phyloP scores from a whole-genome alignment of 257 asterid genomes.

The Penstemon newberryi region DNA sequence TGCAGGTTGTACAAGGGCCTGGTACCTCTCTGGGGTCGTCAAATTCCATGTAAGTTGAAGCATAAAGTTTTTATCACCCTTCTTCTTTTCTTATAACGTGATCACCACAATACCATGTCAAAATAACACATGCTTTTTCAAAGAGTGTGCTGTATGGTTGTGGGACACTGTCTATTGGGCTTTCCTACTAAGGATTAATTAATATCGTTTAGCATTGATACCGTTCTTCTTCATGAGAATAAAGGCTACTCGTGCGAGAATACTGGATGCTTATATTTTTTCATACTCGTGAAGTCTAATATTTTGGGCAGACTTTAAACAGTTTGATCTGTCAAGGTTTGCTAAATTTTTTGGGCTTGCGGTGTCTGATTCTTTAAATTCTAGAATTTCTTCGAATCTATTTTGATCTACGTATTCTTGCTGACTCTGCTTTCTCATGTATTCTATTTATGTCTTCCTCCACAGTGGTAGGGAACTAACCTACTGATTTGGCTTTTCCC shows the following conservation, averaged over 20 bases:
- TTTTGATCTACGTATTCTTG: background rate
- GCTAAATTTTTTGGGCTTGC: background rate
- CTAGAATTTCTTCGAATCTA: background rate
- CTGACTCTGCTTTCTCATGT: background rate
- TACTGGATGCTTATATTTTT: background rate
- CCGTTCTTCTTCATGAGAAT: background rate
- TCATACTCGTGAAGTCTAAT: background rate
- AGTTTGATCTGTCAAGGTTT: background rate
- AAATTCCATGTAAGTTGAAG: constrained; percentile 76
- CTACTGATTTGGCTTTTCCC: background rate
- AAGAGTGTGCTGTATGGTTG: background rate
- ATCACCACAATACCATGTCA: background rate
- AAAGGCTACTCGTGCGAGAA: too few relatives aligned
- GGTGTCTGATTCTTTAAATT: background rate
- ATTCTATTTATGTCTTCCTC: background rate
- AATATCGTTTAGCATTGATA: too few relatives aligned
- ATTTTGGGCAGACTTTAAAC: background rate
- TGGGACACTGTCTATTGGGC: background rate
- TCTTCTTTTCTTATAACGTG: background rate
- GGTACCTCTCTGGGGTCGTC: constrained; percentile 98
- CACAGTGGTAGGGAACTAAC: background rate
- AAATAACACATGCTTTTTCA: background rate
- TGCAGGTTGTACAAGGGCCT: constrained; percentile 83
- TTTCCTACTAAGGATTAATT: background rate
- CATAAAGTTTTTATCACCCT: background rate